These are phyloP conservation scores for Vanderwaltozyma yarrowii DNA, from an alignment of 805 yeast species.

Conservation along the genomic window DNA sequence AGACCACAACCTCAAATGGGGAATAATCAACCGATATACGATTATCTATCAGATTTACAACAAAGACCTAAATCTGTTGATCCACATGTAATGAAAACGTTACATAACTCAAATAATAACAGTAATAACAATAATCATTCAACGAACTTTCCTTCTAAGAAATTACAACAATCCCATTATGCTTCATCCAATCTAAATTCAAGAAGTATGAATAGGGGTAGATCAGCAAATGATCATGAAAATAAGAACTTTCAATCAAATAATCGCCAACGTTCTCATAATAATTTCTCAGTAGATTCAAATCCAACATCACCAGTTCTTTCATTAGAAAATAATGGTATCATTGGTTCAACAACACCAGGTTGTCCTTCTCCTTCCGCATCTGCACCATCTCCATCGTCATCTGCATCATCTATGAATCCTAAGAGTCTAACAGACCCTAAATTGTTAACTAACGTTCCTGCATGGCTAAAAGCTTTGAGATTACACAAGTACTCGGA, in stretches of 20 bases:
- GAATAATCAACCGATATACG: slow-evolving; percentile 15
- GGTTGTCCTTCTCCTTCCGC: no score
- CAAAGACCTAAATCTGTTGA: slow-evolving; percentile 37
- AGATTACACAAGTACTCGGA: slow-evolving; percentile 92
- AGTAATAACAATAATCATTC: neutral
- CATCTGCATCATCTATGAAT: slow-evolving; percentile 28
- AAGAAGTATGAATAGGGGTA: neutral
- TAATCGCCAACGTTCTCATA: neutral
- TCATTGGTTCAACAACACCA: no score
- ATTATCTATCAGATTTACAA: slow-evolving; percentile 25
- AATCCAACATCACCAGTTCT: neutral
- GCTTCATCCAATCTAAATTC: neutral
- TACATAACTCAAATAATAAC: neutral
- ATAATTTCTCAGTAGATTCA: no score
- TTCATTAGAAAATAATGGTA: no score
- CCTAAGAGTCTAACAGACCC: slow-evolving; percentile 42
- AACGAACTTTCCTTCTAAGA: neutral
- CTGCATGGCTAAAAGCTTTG: slow-evolving; percentile 84
- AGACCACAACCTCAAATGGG: neutral
- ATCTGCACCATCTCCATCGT: no score
- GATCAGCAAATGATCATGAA: slow-evolving; percentile 1
- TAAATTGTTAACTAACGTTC: slow-evolving; percentile 61
- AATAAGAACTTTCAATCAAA: neutral
- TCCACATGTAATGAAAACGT: slow-evolving; percentile 18
- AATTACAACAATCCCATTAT: slow-evolving; percentile 2